A percentile compares a stretch with the other conserved stretches of the same genome.
Evolutionary conservation across 176 grass and related monocot species (phyloP).

Genomic region (Poa annua): DNA sequence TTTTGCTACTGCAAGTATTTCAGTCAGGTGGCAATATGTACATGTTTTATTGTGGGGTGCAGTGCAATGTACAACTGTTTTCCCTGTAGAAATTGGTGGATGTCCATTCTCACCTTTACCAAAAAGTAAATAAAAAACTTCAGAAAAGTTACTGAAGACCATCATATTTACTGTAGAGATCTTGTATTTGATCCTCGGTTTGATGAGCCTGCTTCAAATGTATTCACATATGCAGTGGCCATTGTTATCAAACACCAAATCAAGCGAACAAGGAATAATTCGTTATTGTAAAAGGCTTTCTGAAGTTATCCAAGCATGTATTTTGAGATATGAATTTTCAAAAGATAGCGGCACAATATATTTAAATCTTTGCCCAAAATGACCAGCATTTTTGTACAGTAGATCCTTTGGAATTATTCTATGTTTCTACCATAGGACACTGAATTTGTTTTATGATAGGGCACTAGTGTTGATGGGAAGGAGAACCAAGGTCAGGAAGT

Average conservation of each 20-base stretch:
- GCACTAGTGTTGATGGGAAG: conserved; percentile 17
- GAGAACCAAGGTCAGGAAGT: conserved; percentile 36
- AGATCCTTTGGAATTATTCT: background rate
- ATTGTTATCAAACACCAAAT: background rate
- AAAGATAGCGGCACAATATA: background rate
- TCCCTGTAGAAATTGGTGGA: conserved; percentile 7
- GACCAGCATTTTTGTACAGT: background rate
- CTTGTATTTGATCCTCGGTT: background rate
- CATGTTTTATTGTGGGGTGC: background rate
- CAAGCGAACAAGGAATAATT: background rate
- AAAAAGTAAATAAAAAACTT: background rate
- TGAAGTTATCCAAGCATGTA: background rate
- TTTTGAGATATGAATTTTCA: conserved; percentile 1
- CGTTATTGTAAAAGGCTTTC: background rate
- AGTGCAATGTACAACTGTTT: background rate
- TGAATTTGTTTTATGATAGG: conserved; percentile 32
- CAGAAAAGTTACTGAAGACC: background rate
- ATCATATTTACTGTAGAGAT: background rate
- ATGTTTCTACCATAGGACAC: background rate
- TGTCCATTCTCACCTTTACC: background rate
- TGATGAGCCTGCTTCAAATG: background rate
- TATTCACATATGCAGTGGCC: background rate
- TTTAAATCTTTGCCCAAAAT: conserved; percentile 5
- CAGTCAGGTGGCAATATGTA: background rate
- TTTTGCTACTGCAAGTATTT: background rate